Evolutionary conservation across 2,329 filamentous ascomycete genomes (phyloP), one percentile per base, ranked within the genome.

Genomic region (Penicillium sp.): DNA sequence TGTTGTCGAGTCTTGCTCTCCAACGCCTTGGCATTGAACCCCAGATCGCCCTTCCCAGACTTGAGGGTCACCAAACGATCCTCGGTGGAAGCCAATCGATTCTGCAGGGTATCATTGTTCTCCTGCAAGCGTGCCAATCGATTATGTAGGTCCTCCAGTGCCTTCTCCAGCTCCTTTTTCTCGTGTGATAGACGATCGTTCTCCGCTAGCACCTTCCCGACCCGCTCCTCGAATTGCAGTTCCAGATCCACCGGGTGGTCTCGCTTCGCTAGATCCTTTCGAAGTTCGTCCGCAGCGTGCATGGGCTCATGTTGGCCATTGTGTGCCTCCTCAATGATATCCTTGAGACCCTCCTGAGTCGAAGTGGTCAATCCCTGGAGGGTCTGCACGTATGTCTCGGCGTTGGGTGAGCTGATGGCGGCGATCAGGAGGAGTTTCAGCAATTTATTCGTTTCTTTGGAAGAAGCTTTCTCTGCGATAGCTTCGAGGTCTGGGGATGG

Each of bases 381-480:
- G 44, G 75, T 78, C 45, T 74, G 72, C 56, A 88, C 79, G 67
- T 86, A 87, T 33, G 79, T 78, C 55, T 81, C 81, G 16, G 76
- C 72, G 53, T 85, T 81, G 26, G 84, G 81, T 13, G 85, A 86
- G 68, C 83, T 81, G 61, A 87, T 82, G 26, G 85, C 85, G n/a
- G 81, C 81, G 56, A 87, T 82, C 23, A 89, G 78, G 69, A 89
- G 81, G 54, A 89, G 78, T 57, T 85, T 85, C 43, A 89, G 77
- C 50, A 89, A 77, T 78, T 88, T 77, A 55, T 78, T 74, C 46
- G 74, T 75, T 62, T 80, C 77, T 56, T 75, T 74, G 31, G 72
- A 63, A 26, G 77, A 75, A 21, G 71, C 72, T 51, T 76, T 74
- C 59, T 79, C 77, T 14, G 78, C 78, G 55, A 81, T 73, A 11